Percentiles rank a stretch among this genome's conserved stretches.
These are phyloP conservation scores for Aureococcus anophagefferens DNA, from an alignment of 108 stramenopile genomes.

Conservation along the genomic window DNA sequence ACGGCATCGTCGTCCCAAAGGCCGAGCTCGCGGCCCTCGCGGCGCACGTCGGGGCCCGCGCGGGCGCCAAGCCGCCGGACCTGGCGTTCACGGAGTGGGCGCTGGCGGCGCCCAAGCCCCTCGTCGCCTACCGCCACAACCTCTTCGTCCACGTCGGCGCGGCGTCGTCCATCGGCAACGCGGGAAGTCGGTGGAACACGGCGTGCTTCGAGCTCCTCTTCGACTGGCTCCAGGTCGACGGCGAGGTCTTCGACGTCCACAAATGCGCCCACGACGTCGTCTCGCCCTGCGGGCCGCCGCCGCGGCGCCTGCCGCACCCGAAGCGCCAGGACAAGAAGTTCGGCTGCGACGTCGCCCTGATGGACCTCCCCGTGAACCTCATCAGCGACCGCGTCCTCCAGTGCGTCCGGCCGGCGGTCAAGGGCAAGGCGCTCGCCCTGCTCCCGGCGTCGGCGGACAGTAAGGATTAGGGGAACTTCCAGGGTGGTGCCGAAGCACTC, in stretches of 20 bases:
- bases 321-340: background rate
- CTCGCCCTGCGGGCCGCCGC: background rate
- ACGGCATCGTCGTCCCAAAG: background rate
- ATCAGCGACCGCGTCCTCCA: background rate
- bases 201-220: background rate
- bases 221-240: background rate
- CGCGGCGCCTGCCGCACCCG: background rate
- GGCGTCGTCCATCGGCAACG: background rate
- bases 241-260: background rate
- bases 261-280: background rate
- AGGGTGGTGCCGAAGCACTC: too few relatives aligned
- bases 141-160: background rate
- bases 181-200: background rate
- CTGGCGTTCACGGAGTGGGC: background rate
- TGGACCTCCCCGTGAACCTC: background rate
- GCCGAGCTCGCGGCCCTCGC: background rate
- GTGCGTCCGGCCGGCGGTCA: background rate
- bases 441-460: too few relatives aligned
- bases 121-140: slow-evolving; percentile 1
- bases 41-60: background rate
- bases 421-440: too few relatives aligned
- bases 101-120: background rate
- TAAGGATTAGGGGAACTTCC: too few relatives aligned
- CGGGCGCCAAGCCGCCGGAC: background rate
- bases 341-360: background rate